Evolutionary conservation across 2,329 filamentous ascomycete genomes (phyloP).

Genomic region (Aureobasidium sp.): DNA sequence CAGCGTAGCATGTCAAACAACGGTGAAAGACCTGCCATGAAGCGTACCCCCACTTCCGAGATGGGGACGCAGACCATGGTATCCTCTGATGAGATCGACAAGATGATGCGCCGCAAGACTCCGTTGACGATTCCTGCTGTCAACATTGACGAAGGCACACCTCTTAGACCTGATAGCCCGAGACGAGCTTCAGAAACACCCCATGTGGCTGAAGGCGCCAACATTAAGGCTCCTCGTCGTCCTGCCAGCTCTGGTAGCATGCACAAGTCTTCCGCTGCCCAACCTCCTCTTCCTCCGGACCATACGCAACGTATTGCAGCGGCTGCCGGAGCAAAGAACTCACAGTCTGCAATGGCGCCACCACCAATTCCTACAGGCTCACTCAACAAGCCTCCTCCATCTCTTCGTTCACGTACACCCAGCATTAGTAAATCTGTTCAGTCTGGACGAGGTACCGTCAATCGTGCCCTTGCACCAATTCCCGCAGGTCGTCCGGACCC

Average conservation of each 20-base stretch:
- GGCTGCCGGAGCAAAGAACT: slow-evolving; percentile 51
- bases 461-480: slow-evolving; percentile 4
- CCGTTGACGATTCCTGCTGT: slow-evolving; percentile 25
- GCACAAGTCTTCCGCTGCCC: slow-evolving; percentile 39
- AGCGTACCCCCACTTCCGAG: slow-evolving; percentile 40
- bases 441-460: neutral
- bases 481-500: slow-evolving; percentile 37
- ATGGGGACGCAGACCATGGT: slow-evolving; percentile 76
- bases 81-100: slow-evolving; percentile 75
- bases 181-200: slow-evolving; percentile 18
- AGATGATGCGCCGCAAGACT: slow-evolving; percentile 56
- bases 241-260: slow-evolving; percentile 69
- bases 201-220: slow-evolving; percentile 6
- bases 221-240: slow-evolving; percentile 40
- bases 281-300: slow-evolving; percentile 73
- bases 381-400: slow-evolving; percentile 22
- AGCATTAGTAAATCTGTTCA: slow-evolving; percentile 20
- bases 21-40: slow-evolving; percentile 1
- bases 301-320: slow-evolving; percentile 81
- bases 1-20: slow-evolving; percentile 9
- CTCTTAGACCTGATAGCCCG: slow-evolving; percentile 18
- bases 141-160: slow-evolving; percentile 10
- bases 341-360: slow-evolving; percentile 64
- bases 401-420: slow-evolving; percentile 29
- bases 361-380: slow-evolving; percentile 69